A percentile compares a stretch with the other conserved stretches of the same genome.
phyloP scores from a whole-genome alignment of 108 stramenopile species.

The Cyclotella atomus region DNA sequence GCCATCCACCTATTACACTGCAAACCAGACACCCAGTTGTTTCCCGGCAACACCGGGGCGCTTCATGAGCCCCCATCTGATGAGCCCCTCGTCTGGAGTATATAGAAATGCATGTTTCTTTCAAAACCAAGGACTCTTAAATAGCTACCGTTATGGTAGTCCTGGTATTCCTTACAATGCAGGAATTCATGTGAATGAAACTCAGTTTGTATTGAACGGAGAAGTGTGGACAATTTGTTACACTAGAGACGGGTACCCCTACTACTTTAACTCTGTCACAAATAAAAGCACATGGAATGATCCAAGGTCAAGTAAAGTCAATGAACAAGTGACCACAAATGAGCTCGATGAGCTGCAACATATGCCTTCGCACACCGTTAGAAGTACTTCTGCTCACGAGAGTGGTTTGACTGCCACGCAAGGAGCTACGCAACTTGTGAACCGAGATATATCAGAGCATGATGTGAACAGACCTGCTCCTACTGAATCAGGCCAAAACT shows the following conservation, averaged over 20 bases:
- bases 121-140: background rate
- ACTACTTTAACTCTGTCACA: constrained; percentile 30
- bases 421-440: too few species aligned
- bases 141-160: background rate
- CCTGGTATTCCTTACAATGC: background rate
- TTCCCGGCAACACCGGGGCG: constrained; percentile 1
- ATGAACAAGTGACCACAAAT: background rate
- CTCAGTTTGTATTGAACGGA: constrained; percentile 12
- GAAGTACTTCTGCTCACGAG: background rate
- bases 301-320: constrained; percentile 7
- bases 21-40: background rate
- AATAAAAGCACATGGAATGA: constrained; percentile 35
- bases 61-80: background rate
- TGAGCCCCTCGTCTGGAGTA: background rate
- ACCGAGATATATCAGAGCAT: too few species aligned
- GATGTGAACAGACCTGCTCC: too few species aligned
- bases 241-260: constrained; percentile 29
- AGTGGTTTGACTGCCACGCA: too few species aligned
- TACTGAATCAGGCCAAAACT: too few species aligned
- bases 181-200: background rate
- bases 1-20: constrained; percentile 11
- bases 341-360: background rate
- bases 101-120: background rate
- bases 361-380: background rate
- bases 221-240: constrained; percentile 23